A percentile compares a stretch with the other conserved stretches of the same genome.
These are phyloP conservation scores for Termitomyces bulborhizus DNA, from an alignment of 768 basidiomycete genomes.

Conservation along the genomic window DNA sequence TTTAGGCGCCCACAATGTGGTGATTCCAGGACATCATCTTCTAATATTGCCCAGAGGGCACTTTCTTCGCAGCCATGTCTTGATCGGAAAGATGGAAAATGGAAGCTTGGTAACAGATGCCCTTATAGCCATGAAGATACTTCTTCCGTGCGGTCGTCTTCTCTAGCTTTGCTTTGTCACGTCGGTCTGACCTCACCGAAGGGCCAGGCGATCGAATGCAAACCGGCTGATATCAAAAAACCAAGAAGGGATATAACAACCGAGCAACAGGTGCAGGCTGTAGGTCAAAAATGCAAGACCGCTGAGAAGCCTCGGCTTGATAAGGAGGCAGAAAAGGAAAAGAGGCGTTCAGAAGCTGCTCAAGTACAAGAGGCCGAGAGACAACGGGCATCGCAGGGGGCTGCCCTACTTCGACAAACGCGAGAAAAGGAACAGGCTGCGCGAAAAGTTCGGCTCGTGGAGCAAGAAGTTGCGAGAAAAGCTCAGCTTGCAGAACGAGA, in stretches of 20 bases:
- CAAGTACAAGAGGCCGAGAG: constrained; percentile 15
- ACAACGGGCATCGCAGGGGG: neutral
- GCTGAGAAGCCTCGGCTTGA: neutral
- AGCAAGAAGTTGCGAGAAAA: constrained; percentile 5
- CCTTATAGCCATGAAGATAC: neutral
- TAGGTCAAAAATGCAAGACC: neutral
- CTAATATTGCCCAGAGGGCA: neutral
- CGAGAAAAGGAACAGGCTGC: neutral
- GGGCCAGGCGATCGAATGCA: neutral
- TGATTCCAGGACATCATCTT: neutral
- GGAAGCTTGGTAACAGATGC: constrained; percentile 3
- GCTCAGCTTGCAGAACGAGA: constrained; percentile 5
- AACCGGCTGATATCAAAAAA: neutral
- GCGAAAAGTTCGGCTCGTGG: neutral
- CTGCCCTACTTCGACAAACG: constrained; percentile 3
- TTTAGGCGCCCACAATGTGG: neutral
- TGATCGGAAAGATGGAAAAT: constrained; percentile 2
- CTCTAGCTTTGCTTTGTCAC: too few relatives aligned
- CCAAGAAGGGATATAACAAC: neutral
- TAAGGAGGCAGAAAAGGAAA: neutral
- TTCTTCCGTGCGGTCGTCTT: neutral
- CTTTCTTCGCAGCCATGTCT: neutral
- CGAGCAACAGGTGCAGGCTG: neutral
- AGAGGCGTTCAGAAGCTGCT: constrained; percentile 7
- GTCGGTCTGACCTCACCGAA: neutral